Conservation (phyloP, 2,329 filamentous ascomycete genomes). For the Claviceps cyperi region DNA sequence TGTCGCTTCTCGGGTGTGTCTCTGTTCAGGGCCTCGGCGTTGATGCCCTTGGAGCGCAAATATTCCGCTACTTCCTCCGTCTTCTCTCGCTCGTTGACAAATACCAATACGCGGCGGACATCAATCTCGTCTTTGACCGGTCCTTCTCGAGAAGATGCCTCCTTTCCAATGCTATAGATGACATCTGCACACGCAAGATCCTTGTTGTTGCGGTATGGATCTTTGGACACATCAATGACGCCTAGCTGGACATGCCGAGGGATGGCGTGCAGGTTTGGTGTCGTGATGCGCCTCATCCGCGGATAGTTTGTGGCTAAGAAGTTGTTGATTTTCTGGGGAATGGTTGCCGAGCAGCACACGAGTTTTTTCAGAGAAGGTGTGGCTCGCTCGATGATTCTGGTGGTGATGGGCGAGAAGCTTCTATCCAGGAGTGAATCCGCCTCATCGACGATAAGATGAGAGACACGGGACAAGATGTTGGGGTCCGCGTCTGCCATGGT, state of each 20-base stretch:
- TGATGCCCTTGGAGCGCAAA: constrained; percentile 71
- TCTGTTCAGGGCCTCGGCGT: constrained; percentile 70
- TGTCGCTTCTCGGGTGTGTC: constrained; percentile 70
- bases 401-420: constrained; percentile 75
- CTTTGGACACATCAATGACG: constrained; percentile 78
- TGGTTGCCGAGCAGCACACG: constrained; percentile 89
- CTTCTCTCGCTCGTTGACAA: constrained; percentile 91
- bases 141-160: constrained; percentile 45
- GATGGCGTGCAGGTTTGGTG: constrained; percentile 90
- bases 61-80: constrained; percentile 69
- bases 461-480: constrained; percentile 82
- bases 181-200: constrained; percentile 85
- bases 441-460: constrained; percentile 82
- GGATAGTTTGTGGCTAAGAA: constrained; percentile 74
- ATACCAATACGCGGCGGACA: constrained; percentile 79
- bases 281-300: constrained; percentile 71
- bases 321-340: constrained; percentile 76
- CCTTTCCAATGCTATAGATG: constrained; percentile 84
- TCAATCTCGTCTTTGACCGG: constrained; percentile 41
- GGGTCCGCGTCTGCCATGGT: constrained; percentile 83
- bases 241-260: constrained; percentile 87
- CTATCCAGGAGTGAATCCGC: constrained; percentile 92
- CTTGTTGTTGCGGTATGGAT: constrained; percentile 91
- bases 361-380: constrained; percentile 73
- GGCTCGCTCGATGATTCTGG: constrained; percentile 65